A percentile compares a stretch with the other conserved stretches of the same genome.
Conservation (phyloP, 768 basidiomycete species). For the Lactarius indigo region DNA sequence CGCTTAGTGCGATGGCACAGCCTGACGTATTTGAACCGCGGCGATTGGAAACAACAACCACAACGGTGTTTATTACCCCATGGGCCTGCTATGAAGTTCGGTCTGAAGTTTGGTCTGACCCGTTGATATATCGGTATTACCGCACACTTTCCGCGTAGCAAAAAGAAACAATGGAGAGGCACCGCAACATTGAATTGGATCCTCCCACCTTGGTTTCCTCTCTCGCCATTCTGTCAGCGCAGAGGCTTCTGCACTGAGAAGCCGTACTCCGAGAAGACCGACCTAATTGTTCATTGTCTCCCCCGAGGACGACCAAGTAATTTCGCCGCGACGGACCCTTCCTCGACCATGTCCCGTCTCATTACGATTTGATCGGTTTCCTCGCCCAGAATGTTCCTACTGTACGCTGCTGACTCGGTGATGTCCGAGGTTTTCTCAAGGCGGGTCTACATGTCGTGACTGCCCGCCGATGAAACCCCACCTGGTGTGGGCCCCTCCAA, state of each 20-base stretch:
- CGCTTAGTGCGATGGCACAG: neutral
- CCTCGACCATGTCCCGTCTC: slow-evolving; percentile 25
- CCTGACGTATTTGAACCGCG: neutral
- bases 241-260: neutral
- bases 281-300: neutral
- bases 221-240: slow-evolving; percentile 4
- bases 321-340: slow-evolving; percentile 3
- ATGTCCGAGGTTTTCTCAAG: neutral
- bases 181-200: slow-evolving; percentile 2
- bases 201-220: neutral
- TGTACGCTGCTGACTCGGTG: neutral
- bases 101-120: slow-evolving; percentile 1
- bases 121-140: slow-evolving; percentile 16
- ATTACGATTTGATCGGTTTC: neutral
- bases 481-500: neutral
- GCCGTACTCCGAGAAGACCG: neutral
- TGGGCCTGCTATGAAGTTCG: slow-evolving; percentile 3
- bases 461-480: neutral
- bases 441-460: neutral
- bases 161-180: neutral
- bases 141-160: slow-evolving; percentile 19
- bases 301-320: neutral
- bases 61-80: slow-evolving; percentile 10
- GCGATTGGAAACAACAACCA: neutral
- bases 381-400: neutral